phyloP scores from a whole-genome alignment of 1,284 basidiomycete genomes.

The Peniophora sp. region DNA sequence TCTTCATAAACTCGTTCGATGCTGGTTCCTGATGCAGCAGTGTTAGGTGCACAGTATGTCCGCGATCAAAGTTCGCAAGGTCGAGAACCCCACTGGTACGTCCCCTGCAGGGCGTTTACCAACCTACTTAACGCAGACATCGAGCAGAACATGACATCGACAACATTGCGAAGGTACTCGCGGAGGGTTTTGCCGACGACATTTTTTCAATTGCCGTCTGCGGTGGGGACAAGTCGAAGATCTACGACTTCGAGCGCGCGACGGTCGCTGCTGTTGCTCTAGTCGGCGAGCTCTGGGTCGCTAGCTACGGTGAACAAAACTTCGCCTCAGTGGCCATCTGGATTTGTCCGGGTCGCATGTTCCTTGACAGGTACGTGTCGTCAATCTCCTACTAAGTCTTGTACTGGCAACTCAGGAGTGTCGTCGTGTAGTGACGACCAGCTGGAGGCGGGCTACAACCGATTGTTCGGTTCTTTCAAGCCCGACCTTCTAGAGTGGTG shows the following conservation, averaged over 20 bases:
- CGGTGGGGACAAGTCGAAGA: slow-evolving; percentile 1
- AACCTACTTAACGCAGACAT: too few relatives aligned
- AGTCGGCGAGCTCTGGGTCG: slow-evolving; percentile 6
- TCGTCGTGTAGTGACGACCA: slow-evolving; percentile 5
- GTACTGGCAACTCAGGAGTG: background rate
- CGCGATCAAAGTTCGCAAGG: too few relatives aligned
- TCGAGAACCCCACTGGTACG: too few relatives aligned
- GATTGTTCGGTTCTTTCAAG: background rate
- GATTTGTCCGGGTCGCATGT: slow-evolving; percentile 5
- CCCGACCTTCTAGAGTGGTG: slow-evolving; percentile 6
- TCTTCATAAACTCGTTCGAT: too few relatives aligned
- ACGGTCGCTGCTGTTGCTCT: slow-evolving; percentile 3
- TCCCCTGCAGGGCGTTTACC: too few relatives aligned
- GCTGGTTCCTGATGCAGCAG: too few relatives aligned
- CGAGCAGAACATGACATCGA: background rate
- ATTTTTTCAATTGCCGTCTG: background rate
- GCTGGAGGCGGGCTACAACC: slow-evolving; percentile 6
- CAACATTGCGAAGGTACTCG: background rate
- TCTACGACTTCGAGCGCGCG: slow-evolving; percentile 3
- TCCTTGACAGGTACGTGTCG: slow-evolving; percentile 6
- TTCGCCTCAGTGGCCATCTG: slow-evolving; percentile 6
- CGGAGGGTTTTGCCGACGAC: background rate
- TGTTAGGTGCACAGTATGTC: too few relatives aligned
- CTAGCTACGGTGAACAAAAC: slow-evolving; percentile 3
- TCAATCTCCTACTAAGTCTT: background rate